Evolutionary conservation across 352 stramenopile genomes (phyloP).

Genomic region (Thalassiosira allenii): DNA sequence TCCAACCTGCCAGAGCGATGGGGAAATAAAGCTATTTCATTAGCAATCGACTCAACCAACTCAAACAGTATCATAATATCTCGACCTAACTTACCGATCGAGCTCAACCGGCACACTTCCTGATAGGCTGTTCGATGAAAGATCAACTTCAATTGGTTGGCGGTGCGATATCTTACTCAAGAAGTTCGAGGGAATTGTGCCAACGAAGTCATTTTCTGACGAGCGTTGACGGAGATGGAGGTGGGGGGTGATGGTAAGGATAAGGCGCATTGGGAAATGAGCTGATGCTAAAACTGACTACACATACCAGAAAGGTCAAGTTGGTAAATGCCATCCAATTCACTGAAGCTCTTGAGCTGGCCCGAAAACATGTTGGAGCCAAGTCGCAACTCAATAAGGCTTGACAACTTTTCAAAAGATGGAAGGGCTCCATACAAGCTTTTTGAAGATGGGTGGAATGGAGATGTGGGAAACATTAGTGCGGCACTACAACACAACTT

Average conservation of each 20-base stretch:
- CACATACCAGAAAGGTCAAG: constrained; percentile 67
- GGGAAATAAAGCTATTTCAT: constrained; percentile 19
- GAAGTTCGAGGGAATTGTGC: constrained; percentile 73
- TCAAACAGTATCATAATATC: no score
- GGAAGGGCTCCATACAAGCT: constrained; percentile 53
- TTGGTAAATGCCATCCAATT: constrained; percentile 44
- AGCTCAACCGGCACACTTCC: constrained; percentile 48
- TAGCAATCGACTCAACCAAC: no score
- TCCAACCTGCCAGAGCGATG: constrained; percentile 52
- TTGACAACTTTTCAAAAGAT: constrained; percentile 39
- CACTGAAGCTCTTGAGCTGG: constrained; percentile 58
- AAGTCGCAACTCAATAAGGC: constrained; percentile 56
- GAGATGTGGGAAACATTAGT: no score
- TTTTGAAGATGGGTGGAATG: no score
- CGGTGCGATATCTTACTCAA: constrained; percentile 50
- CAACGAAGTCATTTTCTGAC: constrained; percentile 71
- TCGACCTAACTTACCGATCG: constrained; percentile 53
- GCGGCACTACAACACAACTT: no score
- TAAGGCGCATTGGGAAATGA: no score
- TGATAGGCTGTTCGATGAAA: constrained; percentile 61
- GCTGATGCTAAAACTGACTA: no score
- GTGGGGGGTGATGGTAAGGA: no score
- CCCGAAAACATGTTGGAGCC: constrained; percentile 76
- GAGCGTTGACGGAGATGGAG: constrained; percentile 39
- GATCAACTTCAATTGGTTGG: constrained; percentile 57